Conservation (phyloP, 169 alveolate genomes). For the Plasmodium gallinaceum region DNA sequence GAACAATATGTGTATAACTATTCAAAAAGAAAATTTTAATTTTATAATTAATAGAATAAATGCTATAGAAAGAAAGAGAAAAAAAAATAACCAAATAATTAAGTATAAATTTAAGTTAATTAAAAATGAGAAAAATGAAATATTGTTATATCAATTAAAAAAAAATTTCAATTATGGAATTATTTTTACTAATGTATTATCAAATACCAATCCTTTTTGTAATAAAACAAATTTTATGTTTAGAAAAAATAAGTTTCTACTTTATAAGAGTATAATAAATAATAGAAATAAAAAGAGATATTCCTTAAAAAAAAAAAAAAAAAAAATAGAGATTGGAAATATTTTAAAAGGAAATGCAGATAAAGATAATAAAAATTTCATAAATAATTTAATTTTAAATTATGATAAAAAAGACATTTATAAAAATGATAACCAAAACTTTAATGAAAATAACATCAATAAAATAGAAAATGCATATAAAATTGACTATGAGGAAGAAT, state of each 20-base stretch:
- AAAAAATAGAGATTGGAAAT: neutral
- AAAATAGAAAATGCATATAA: neutral
- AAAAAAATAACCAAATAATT: neutral
- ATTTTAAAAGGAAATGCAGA: no score
- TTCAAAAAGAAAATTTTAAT: neutral
- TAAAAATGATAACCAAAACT: no score
- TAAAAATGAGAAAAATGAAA: neutral
- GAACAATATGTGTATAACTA: neutral
- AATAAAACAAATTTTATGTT: conserved; percentile 1
- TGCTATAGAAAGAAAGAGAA: neutral
- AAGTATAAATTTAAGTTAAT: neutral
- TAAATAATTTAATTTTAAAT: no score
- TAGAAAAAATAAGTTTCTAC: neutral
- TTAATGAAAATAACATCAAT: neutral
- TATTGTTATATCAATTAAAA: neutral
- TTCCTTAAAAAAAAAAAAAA: neutral
- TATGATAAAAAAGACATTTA: no score
- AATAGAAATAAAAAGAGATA: no score
- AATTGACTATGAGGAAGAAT: neutral
- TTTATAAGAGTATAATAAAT: no score
- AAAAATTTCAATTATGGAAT: no score
- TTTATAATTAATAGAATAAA: neutral
- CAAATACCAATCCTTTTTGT: neutral
- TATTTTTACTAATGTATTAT: no score
- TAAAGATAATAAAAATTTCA: no score